These are phyloP conservation scores for Fusarium citri DNA, from an alignment of 2,329 filamentous ascomycete genomes.

Conservation along the genomic window DNA sequence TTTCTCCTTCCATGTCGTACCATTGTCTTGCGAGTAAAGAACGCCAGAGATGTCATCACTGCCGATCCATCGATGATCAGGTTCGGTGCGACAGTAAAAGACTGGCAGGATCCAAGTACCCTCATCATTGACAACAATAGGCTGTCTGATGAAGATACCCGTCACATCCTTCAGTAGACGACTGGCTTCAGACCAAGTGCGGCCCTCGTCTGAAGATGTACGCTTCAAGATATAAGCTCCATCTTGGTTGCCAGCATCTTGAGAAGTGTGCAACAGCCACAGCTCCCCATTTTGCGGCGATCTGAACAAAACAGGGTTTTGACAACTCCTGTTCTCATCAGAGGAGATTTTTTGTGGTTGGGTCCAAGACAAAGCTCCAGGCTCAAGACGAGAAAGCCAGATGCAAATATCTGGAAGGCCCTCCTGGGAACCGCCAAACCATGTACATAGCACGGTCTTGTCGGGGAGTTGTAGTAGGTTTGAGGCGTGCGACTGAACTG, in stretches of 20 bases:
- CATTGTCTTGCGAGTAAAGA: conserved; percentile 52
- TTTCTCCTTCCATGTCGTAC: conserved; percentile 55
- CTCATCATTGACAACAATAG: conserved; percentile 51
- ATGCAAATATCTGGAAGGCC: conserved; percentile 58
- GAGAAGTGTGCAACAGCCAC: conserved; percentile 59
- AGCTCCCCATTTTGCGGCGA: conserved; percentile 50
- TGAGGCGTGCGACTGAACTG: conserved; percentile 58
- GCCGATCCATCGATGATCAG: conserved; percentile 57
- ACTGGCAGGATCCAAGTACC: conserved; percentile 57
- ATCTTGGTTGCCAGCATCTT: conserved; percentile 58
- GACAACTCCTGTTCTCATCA: conserved; percentile 56
- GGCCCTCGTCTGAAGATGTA: conserved; percentile 51
- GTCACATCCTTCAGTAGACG: conserved; percentile 50
- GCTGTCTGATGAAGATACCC: conserved; percentile 57
- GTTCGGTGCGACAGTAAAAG: conserved; percentile 56
- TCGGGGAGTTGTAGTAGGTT: conserved; percentile 56
- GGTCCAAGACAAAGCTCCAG: conserved; percentile 49
- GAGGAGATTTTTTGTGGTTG: conserved; percentile 52
- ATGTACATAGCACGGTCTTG: conserved; percentile 56
- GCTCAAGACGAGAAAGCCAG: conserved; percentile 53
- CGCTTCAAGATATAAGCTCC: conserved; percentile 54
- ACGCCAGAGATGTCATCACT: conserved; percentile 57
- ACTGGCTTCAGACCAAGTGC: conserved; percentile 51
- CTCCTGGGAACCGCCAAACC: conserved; percentile 60
- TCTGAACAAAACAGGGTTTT: conserved; percentile 58